phyloP scores from a whole-genome alignment of 129 eudicot species.

The Saposhnikovia divaricata region DNA sequence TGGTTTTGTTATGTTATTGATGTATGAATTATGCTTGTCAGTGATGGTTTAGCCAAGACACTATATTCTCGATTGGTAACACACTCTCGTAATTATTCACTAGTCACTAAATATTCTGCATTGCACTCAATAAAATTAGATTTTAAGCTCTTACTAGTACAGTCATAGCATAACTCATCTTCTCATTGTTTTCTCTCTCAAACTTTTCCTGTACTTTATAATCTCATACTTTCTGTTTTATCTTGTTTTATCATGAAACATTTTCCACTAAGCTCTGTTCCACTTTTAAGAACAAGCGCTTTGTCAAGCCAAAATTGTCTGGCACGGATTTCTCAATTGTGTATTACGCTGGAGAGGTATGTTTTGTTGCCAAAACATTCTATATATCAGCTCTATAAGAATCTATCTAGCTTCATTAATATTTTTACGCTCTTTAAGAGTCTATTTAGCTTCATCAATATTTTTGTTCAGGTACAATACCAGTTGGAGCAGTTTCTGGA shows the following conservation, averaged over 20 bases:
- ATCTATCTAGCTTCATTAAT: not conserved
- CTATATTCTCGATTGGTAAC: conserved; percentile 82
- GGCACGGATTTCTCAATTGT: conserved; percentile 81
- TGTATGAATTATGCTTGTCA: too few relatives aligned
- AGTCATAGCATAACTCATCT: not conserved
- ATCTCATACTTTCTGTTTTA: not conserved
- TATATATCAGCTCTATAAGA: not conserved
- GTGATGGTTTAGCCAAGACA: conserved; percentile 98
- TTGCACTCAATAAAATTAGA: not conserved
- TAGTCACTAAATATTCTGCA: not conserved
- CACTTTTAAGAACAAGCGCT: conserved; percentile 82
- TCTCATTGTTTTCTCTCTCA: not conserved
- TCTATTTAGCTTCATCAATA: too few relatives aligned
- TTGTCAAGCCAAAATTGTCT: conserved; percentile 88
- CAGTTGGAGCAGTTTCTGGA: conserved; percentile 94
- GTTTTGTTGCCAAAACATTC: conserved; percentile 13
- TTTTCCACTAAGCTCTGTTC: conserved; percentile 85
- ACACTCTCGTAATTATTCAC: not conserved
- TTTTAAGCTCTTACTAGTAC: not conserved
- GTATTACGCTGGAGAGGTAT: conserved; percentile 99
- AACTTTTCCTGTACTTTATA: not conserved
- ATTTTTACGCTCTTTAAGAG: too few relatives aligned
- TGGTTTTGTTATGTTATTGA: too few relatives aligned
- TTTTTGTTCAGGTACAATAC: conserved; percentile 58
- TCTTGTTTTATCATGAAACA: conserved; percentile 59